Evolutionary conservation across 2,329 filamentous ascomycete species (phyloP), one percentile per base, ranked within the genome.

Genomic region (Mycogone perniciosa): DNA sequence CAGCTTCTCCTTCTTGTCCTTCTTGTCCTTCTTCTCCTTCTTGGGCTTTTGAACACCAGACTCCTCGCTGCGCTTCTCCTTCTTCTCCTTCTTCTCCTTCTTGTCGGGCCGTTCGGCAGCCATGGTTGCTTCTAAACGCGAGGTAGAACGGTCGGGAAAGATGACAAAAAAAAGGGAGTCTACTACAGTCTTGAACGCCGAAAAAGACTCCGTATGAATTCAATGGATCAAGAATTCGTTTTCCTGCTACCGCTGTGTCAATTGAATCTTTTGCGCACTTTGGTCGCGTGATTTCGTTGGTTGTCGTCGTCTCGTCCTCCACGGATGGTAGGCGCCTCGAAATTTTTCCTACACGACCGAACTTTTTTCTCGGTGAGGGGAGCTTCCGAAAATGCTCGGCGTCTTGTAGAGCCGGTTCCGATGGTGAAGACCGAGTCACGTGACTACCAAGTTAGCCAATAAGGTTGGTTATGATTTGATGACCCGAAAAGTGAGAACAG

Each of bases 1-100:
- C 54, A 83, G 80, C 80, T 87, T 87, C 60, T 88, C 83, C 74
- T 87, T 86, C 78, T 88, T 88, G 40, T 76, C 75, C 69, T 83
- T 86, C 76, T 87, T 86, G 33, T 79, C 77, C 63, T 81, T 79
- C 70, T 80, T 80, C 50, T 82, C 79, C 69, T 79, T 78, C 66
- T 79, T 76, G 58, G 70, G 60, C 68, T 82, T 81, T 62, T 66
- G 66, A 52, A 81, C 70, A 61, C 77, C 77, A 51, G 75, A 71
- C 49, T 71, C 72, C 53, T 80, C 77, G 67, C 73, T 76, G 63
- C 74, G 72, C 75, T 78, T 79, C 73, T 80, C 79, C 46, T 80
- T 80, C 74, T 20, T 20, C 20, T 20, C 20, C 70, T 80, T 80
- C 71, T 78, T 80, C 52, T 76, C 74, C 69, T 75, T 76, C 66